Base-by-base conservation (phyloP, 805 yeast genomes). In the Saccharomycopsis selenospora region DNA sequence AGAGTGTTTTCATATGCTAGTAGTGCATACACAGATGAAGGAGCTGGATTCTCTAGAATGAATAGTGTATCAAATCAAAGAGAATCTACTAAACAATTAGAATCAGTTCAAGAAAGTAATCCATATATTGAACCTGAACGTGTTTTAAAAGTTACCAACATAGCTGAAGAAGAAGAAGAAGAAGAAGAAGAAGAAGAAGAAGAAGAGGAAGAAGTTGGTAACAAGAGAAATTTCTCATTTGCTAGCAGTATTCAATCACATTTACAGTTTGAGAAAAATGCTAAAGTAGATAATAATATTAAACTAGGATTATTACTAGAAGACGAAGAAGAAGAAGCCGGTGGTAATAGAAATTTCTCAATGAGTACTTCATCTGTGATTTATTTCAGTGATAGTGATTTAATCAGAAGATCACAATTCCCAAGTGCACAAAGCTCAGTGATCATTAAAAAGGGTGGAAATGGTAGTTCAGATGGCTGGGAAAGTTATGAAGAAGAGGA, bases 191-290 rank as follows among this genome's bases (percentile, higher is more conserved):
- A 27, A 10, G 42, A 41, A 17, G 10, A 3, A 7, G 47, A 42
- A 17, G 25, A 20, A 7, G 11, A 40, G n/a, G 26, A 23, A n/a
- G 22, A 13, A 5, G 27, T n/a, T 22, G n/a, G n/a, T 4, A 8
- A 38, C 25, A 42, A 42, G 10, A 36, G 55, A 20, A 45, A 46
- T 14, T 52, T 52, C 29, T 49, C 53, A 3, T 52, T 52, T 46
- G 55, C 55, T 3, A 29, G 30, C 14, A 52, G 55, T 44, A 40
- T 52, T 26, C 50, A 51, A 14, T 52, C 55, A 8, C 50, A 52
- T 38, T 30, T 49, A 24, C 53, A 52, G 36, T 52, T 52, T 40
- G 44, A 40, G 23, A 22, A 52, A n/a, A 49, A 52, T 25, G 22
- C 44, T 10, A 42, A 22, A n/a, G 36, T 25, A 3, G 4, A 24